Base-by-base conservation (phyloP, 192 early-diverging fungal genomes). In the Allomyces arbusculus region DNA sequence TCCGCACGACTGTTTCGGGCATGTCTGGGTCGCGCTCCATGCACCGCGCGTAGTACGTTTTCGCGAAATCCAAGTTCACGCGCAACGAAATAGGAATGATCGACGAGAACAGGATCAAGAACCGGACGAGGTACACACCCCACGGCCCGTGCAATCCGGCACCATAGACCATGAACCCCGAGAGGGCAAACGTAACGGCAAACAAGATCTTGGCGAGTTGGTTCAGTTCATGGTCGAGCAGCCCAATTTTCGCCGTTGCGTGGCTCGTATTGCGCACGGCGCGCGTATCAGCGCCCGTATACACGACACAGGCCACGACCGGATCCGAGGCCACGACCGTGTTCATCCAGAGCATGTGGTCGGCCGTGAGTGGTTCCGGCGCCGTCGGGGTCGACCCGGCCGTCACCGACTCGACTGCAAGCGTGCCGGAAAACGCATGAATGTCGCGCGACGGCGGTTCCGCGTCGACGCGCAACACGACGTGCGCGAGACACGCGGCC, bases 221-320 rank as follows among this genome's bases (percentile, higher is more conserved):
- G 77, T 97, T 97, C 67, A 97, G 87, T 69, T 97, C 92, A 4
- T 76, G 67, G 74, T 97, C 94, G 50, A 97, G 78, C 23, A 89
- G 78, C 0, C 94, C 94, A 24, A 92, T 83, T 73, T 97, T 97
- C 24, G 89, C 92, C 68, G 85, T 82, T 20, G 91, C 89, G 61
- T 90, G 85, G 63, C 83, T 92, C 7, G 94, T 97, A 71, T 97
- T 97, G 89, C 94, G 92, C 14, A 93, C 91, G 20, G 94, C 92
- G 10, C 92, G 83, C 10, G 94, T 97, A 67, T 97, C 92, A 61
- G 79, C 78, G 10, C 94, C 94, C 1, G 94, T 97, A 70, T 95
- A 97, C 22, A 94, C 69, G 0, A 95, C 86, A 68, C 91, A 84
- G 19, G 88, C 91, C 62, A 92, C 78, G 0, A 86, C 91, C 24